These are phyloP conservation scores for Thermomucor indicae-seudaticae DNA, from an alignment of 371 early-diverging fungal genomes.

Conservation along the genomic window DNA sequence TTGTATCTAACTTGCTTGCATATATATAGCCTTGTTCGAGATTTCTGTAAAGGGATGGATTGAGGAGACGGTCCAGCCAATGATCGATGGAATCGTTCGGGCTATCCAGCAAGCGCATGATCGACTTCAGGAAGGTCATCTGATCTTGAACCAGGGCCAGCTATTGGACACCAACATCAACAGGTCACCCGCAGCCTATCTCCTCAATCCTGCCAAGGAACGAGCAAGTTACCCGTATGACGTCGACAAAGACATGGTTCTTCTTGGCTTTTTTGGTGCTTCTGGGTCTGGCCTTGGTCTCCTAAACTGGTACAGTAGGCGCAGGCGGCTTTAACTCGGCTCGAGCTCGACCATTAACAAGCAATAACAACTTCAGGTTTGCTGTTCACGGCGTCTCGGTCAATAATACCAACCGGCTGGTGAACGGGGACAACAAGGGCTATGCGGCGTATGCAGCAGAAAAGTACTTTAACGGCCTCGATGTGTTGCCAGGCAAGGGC, in stretches of 20 bases:
- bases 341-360: background rate
- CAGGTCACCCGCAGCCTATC: slow-evolving; percentile 55
- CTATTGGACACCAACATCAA: slow-evolving; percentile 54
- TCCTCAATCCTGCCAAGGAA: slow-evolving; percentile 52
- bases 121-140: slow-evolving; percentile 28
- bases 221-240: slow-evolving; percentile 48
- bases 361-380: slow-evolving; percentile 42
- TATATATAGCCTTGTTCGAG: slow-evolving; percentile 30
- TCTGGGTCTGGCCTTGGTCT: slow-evolving; percentile 29
- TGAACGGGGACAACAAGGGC: slow-evolving; percentile 72
- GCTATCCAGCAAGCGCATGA: slow-evolving; percentile 58
- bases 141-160: slow-evolving; percentile 31
- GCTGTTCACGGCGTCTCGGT: slow-evolving; percentile 66
- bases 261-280: slow-evolving; percentile 32
- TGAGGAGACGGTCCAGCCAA: slow-evolving; percentile 46
- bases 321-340: background rate
- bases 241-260: slow-evolving; percentile 52
- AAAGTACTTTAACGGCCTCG: slow-evolving; percentile 20
- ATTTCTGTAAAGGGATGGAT: slow-evolving; percentile 43
- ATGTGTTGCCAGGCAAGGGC: slow-evolving; percentile 15
- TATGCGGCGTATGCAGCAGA: slow-evolving; percentile 58
- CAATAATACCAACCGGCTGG: slow-evolving; percentile 47
- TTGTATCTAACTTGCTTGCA: too few species aligned
- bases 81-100: slow-evolving; percentile 54
- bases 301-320: slow-evolving; percentile 29